These are phyloP conservation scores for Ceratobasidium sp. DNA, from an alignment of 1,284 basidiomycete species.

Conservation along the genomic window DNA sequence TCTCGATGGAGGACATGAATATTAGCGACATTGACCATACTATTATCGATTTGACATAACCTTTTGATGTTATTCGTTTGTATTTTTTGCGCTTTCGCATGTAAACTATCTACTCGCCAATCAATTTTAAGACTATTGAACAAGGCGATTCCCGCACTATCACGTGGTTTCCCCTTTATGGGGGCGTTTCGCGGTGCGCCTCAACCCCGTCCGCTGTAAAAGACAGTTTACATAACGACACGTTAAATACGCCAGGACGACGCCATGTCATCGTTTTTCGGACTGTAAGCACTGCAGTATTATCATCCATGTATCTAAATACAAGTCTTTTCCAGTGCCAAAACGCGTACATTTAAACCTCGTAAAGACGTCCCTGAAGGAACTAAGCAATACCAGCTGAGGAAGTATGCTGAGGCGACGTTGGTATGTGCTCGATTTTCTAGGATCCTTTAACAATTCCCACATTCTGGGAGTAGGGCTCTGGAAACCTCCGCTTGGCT, in stretches of 20 bases:
- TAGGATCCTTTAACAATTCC: conserved; percentile 23
- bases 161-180: conserved; percentile 28
- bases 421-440: conserved; percentile 66
- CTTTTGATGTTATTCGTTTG: neutral
- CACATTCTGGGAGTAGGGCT: conserved; percentile 70
- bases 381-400: conserved; percentile 95
- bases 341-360: conserved; percentile 96
- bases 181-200: conserved; percentile 22
- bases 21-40: neutral
- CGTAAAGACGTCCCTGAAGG: conserved; percentile 95
- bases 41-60: conserved; percentile 8
- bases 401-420: conserved; percentile 97
- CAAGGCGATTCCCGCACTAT: neutral
- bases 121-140: neutral
- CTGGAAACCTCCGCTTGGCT: conserved; percentile 89
- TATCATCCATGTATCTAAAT: conserved; percentile 44
- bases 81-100: neutral
- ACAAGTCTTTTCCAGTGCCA: conserved; percentile 65
- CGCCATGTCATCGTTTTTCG: conserved; percentile 84
- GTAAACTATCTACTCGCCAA: neutral
- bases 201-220: neutral
- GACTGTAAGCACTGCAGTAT: conserved; percentile 66
- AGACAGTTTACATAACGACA: conserved; percentile 22
- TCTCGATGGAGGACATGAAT: conserved; percentile 1
- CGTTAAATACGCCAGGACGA: neutral